phyloP scores from a whole-genome alignment of 352 stramenopile species.

The Peronospora belbahrii region DNA sequence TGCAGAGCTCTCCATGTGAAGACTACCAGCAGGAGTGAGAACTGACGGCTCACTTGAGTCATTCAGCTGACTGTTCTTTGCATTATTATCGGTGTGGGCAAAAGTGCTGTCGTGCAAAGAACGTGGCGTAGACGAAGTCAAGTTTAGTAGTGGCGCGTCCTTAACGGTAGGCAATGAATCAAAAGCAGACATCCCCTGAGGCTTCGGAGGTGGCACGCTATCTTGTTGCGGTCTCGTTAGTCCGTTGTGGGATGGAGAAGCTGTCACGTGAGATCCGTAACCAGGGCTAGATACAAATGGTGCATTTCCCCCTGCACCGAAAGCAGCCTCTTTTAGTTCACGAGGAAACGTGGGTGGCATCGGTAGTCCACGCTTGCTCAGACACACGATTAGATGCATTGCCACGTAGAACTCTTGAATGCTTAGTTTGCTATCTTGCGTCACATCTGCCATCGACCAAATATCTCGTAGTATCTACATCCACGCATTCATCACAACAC shows the following conservation, averaged over 20 bases:
- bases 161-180: conserved; percentile 31
- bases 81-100: conserved; percentile 5
- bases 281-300: conserved; percentile 4
- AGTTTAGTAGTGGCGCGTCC: conserved; percentile 27
- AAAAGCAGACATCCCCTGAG: conserved; percentile 54
- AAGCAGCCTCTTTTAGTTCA: conserved; percentile 60
- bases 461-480: conserved; percentile 77
- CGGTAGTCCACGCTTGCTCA: conserved; percentile 84
- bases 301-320: conserved; percentile 18
- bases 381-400: conserved; percentile 95
- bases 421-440: conserved; percentile 89
- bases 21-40: conserved; percentile 9
- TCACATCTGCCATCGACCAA: conserved; percentile 88
- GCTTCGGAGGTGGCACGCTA: conserved; percentile 11
- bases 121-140: conserved; percentile 18
- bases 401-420: conserved; percentile 91
- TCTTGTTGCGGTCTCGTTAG: conserved; percentile 15
- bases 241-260: conserved; percentile 14
- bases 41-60: conserved; percentile 6
- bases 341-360: conserved; percentile 62
- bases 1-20: too few relatives aligned
- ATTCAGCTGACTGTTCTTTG: conserved; percentile 1
- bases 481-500: not conserved
- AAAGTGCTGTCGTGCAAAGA: conserved; percentile 22
- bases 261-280: conserved; percentile 12